A percentile compares a stretch with the other conserved stretches of the same genome.
Conservation (phyloP, 78 protist species). For the Pigoraptor vietnamica region DNA sequence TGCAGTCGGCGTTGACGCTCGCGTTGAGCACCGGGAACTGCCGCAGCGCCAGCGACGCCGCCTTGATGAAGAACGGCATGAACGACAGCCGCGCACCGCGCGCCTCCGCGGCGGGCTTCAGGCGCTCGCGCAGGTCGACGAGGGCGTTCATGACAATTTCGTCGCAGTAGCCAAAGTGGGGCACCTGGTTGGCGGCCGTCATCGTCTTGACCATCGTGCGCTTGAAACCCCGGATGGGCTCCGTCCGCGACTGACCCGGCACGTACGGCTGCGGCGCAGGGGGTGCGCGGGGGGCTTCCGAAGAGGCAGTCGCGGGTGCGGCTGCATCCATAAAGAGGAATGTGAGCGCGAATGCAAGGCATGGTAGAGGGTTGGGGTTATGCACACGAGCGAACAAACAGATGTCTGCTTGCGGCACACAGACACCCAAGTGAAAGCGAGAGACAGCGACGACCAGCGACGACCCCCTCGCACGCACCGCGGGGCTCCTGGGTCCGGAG, state of each 20-base stretch:
- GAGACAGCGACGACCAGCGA: too few species aligned
- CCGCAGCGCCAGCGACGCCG: slow-evolving; percentile 79
- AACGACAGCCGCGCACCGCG: slow-evolving; percentile 54
- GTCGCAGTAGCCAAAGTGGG: slow-evolving; percentile 4
- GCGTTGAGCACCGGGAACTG: slow-evolving; percentile 76
- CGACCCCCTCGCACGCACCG: too few species aligned
- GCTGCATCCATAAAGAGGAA: slow-evolving; percentile 14
- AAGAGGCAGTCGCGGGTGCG: slow-evolving; percentile 3
- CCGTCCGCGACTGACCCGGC: slow-evolving; percentile 6
- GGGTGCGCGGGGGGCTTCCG: slow-evolving; percentile 16
- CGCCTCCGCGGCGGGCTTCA: background rate
- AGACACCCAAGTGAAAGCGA: too few species aligned
- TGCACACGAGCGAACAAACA: too few species aligned
- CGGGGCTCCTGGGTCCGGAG: background rate
- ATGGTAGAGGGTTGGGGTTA: background rate
- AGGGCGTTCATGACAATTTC: background rate
- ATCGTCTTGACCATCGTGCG: slow-evolving; percentile 75
- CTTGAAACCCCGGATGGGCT: slow-evolving; percentile 33
- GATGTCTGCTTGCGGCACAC: too few species aligned
- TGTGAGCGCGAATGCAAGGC: background rate
- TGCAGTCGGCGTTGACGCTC: background rate
- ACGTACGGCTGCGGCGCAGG: background rate
- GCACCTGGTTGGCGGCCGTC: slow-evolving; percentile 46
- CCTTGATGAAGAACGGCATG: slow-evolving; percentile 86
- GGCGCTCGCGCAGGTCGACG: background rate